Evolutionary conservation across 495 filamentous ascomycete genomes (phyloP), one percentile per base, ranked within the genome.

Genomic region (Penicillium pancosmium): DNA sequence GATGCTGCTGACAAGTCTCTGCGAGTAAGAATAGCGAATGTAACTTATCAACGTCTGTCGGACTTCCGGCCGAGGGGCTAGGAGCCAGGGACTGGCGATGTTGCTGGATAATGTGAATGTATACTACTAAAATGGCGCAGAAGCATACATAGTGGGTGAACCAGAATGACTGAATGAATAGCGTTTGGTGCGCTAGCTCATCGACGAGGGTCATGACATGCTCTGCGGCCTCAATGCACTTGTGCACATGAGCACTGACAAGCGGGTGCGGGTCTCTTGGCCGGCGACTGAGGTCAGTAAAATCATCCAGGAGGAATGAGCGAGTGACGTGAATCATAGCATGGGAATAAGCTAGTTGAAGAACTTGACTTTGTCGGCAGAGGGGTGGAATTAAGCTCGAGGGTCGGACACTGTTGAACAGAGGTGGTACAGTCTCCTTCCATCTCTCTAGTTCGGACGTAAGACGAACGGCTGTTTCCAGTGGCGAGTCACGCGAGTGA

Each of bases 111-210:
- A 78, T 77, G 56, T 81, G 78, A 21, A 85, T 82, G 41, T 84
- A 83, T 8, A 81, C 72, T 31, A 82, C 78, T 9, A 82, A 69
- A 23, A 82, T 77, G n/a, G 81, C 82, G 38, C 78, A 82, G 54
- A 82, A 85, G 44, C 77, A 79, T 16, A 81, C 77, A 54, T 82
- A 83, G 55, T 82, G 79, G 0, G 79, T 82, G 52, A 85, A 84
- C 82, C 80, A 77, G 46, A 76, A 78, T 4, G 75, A 77, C 49
- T 74, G 71, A 11, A 75, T 70, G 48, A 79, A 62, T 21, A 72
- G 55, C 4, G 67, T 70, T 58, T 76, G 75, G 35, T 74, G 72
- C 31, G 70, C 77, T 12, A 79, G 65, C 18, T 62, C 65, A 41
- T 77, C 73, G 49, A 75, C 66, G 8, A 78, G 54, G 0, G 66